A percentile compares a stretch with the other conserved stretches of the same genome.
These are phyloP conservation scores for Chiua sp. DNA, from an alignment of 1,284 basidiomycete species.

Conservation along the genomic window DNA sequence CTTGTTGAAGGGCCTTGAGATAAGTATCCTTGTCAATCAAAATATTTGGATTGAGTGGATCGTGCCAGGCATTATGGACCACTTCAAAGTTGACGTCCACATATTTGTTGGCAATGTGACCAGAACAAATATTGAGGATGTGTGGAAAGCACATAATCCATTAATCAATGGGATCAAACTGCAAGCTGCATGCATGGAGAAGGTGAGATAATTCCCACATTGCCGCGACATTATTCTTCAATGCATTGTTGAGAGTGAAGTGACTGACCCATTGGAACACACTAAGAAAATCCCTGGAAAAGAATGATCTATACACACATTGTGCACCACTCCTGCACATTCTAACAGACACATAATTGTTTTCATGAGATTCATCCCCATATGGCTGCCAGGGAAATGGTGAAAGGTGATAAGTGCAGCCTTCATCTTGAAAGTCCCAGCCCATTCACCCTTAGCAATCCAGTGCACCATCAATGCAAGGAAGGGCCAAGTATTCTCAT, in stretches of 20 bases:
- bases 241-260: conserved; percentile 11
- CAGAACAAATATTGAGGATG: too few species aligned
- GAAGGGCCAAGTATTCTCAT: neutral
- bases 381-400: conserved; percentile 4
- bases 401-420: conserved; percentile 9
- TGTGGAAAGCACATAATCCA: too few species aligned
- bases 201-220: neutral
- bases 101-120: too few species aligned
- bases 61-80: too few species aligned
- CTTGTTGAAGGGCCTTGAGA: too few species aligned
- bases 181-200: too few species aligned
- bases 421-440: neutral
- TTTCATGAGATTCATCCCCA: neutral
- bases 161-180: too few species aligned
- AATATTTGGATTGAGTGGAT: too few species aligned
- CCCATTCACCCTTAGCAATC: neutral
- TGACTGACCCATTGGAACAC: conserved; percentile 1
- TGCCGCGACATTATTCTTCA: neutral
- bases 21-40: too few species aligned
- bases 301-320: neutral
- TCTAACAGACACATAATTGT: conserved; percentile 4
- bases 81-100: too few species aligned
- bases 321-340: neutral
- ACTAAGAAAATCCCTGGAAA: neutral
- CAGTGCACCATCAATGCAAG: neutral